Base-by-base conservation (phyloP, 2,329 filamentous ascomycete species). In the Scedosporium boydii region DNA sequence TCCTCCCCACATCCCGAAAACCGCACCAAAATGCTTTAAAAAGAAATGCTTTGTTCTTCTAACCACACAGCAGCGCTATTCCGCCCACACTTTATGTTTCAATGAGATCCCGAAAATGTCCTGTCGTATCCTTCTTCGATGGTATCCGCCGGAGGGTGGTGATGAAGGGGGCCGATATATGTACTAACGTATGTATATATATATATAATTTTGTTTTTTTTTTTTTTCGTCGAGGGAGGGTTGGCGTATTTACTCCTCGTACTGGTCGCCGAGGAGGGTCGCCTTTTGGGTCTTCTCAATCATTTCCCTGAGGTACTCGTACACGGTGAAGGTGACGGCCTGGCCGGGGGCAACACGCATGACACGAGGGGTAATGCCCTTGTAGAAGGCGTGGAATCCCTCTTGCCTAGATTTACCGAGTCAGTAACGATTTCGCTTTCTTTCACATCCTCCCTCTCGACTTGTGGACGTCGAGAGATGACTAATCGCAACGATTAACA, bases 261-360 rank as follows among this genome's bases (percentile, higher is more conserved):
- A 92, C 65, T 81, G 82, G 65, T 82, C 84, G 58, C 83, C 86
- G 18, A 80, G 78, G 57, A 89, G 26, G 5, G 38, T 27, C 34
- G 56, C 29, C 53, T 63, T 64, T 14, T 58, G 59, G 26, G 65
- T 65, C 70, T 77, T 80, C 77, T 93, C 89, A 66, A 93, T 76
- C 75, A 85, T 87, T 64, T 87, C 84, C 77, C 87, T 90, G 64
- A 93, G 76, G 73, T 73, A 91, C 75, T 93, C 89, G 74, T 93
- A 93, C 67, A 93, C 89, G 76, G 85, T 88, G 64, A 88, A 88
- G 3, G 86, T 88, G 62, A 88, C 86, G 63, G 86, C 95, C 80
- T 99, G 95, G 57, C 95, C 95, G 6, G 95, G 95, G 27, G 95
- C 95, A 61, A 99, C 95, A 71, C 95, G 87, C 92, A 98, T 98